Evolutionary conservation across 495 filamentous ascomycete genomes (phyloP), one percentile per base, ranked within the genome.

Genomic region (Aspergillus olivimuriae): DNA sequence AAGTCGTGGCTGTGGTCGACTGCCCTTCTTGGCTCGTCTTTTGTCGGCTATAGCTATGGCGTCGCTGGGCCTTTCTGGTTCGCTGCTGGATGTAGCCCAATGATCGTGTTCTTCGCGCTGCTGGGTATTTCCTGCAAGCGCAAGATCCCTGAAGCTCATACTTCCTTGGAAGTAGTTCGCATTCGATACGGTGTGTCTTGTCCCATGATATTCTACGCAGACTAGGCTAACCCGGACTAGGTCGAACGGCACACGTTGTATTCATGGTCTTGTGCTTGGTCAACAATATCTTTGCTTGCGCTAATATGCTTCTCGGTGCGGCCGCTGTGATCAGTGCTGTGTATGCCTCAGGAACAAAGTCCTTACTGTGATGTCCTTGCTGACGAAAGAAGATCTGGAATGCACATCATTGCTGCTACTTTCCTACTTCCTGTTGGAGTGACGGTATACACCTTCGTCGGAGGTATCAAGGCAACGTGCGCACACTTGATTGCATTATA

Each of bases 401-500:
- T 73, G 62, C 65, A 72, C 41, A 59, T 69, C 21, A 63, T 71
- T 19, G 69, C 69, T 3, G 62, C 68, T 0, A 70, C 62, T 8
- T 70, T 69, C 16, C 40, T 70, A 12, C 47, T 73, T 5, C 69
- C 69, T 3, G 60, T 69, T n/a, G 68, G 68, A 14, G 63, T 67
- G 8, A 58, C 57, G 1, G 41, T 72, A 4, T 73, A 71, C 39
- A 73, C 69, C 1, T 65, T 70, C 21, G 63, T 69, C 7, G 70
- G 68, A 3, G 68, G 70, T 4, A 69, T 73, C 46, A 72, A 73
- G 46, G 70, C 70, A 35, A 72, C 70, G 52, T 68, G 40, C 41
- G 56, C 63, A 1, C 14, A 15, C 34, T 10, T 23, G 17, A 28
- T 11, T n/a, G n/a, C 5, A 20, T 14, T 11, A 50, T 14, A 44